These are phyloP conservation scores for Nitzschia sp. DNA, from an alignment of 108 stramenopile genomes.

Conservation along the genomic window DNA sequence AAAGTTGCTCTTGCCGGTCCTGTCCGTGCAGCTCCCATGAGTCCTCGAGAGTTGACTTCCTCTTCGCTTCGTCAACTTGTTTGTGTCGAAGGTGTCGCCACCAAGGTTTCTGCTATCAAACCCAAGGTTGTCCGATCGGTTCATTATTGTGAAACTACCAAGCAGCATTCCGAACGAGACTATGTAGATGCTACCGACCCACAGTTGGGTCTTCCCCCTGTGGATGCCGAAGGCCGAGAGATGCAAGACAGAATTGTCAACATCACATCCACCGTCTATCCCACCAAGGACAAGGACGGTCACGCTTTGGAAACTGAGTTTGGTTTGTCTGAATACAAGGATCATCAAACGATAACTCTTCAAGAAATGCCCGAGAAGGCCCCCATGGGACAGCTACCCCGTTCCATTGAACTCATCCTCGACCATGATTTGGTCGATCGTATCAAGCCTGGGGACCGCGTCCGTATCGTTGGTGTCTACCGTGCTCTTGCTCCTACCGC, in stretches of 20 bases:
- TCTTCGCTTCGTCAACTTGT: conserved; percentile 75
- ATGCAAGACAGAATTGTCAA: conserved; percentile 68
- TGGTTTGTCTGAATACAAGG: conserved; percentile 92
- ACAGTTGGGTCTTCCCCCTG: conserved; percentile 78
- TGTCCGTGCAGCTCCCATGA: conserved; percentile 54
- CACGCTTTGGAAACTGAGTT: conserved; percentile 95
- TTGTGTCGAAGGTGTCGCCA: conserved; percentile 98
- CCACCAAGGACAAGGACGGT: conserved; percentile 89
- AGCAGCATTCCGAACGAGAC: conserved; percentile 68
- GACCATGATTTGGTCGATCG: conserved; percentile 93
- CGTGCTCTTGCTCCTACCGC: conserved; percentile 78
- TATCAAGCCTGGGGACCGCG: conserved; percentile 97
- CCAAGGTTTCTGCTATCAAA: conserved; percentile 93
- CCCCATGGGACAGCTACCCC: conserved; percentile 97
- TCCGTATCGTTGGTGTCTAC: conserved; percentile 87
- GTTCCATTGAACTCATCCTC: conserved; percentile 88
- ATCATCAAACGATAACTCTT: conserved; percentile 93
- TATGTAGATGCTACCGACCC: conserved; percentile 96
- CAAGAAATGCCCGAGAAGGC: conserved; percentile 98
- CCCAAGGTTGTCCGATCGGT: conserved; percentile 97
- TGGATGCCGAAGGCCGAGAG: conserved; percentile 78
- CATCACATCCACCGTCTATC: conserved; percentile 85
- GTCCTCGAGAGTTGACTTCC: conserved; percentile 72
- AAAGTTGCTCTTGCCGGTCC: conserved; percentile 76
- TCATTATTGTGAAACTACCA: conserved; percentile 93